Evolutionary conservation across 805 yeast species (phyloP).

Genomic region (Saccharomycopsis microspora): DNA sequence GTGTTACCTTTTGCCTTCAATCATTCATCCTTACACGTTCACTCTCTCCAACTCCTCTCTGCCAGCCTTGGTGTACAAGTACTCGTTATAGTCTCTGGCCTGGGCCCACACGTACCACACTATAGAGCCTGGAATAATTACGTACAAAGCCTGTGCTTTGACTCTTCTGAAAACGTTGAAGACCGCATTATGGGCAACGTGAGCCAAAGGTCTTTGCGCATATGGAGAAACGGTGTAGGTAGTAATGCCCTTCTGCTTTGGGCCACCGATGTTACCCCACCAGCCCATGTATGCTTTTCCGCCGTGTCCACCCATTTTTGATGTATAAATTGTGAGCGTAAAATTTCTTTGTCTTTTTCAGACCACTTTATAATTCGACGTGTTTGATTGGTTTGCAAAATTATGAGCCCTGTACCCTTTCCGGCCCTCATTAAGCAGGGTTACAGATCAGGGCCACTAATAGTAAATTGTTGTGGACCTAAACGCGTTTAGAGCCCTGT

Average conservation of each 20-base stretch:
- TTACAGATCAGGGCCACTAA: too few species aligned
- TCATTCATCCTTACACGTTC: conserved; percentile 17
- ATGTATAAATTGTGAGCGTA: neutral
- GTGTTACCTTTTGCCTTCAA: too few species aligned
- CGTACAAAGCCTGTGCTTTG: conserved; percentile 69
- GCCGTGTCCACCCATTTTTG: conserved; percentile 44
- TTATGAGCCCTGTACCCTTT: too few species aligned
- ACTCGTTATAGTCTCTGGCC: conserved; percentile 86
- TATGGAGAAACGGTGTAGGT: conserved; percentile 87
- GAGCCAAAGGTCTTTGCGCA: conserved; percentile 88
- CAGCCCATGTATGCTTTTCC: conserved; percentile 84
- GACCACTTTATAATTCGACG: too few species aligned
- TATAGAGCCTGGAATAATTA: conserved; percentile 65
- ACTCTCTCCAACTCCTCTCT: conserved; percentile 80
- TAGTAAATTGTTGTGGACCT: too few species aligned
- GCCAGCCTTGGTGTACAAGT: conserved; percentile 95
- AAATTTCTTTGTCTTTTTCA: too few species aligned
- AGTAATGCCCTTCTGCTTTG: conserved; percentile 77
- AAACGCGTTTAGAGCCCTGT: too few species aligned
- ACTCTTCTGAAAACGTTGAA: conserved; percentile 94
- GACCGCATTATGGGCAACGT: conserved; percentile 71
- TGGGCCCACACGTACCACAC: conserved; percentile 81
- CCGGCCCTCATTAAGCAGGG: too few species aligned
- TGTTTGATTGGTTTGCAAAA: too few species aligned
- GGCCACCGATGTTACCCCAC: conserved; percentile 86